phyloP scores from a whole-genome alignment of 2,329 filamentous ascomycete species.

The Hawksworthiomyces lignivorus region DNA sequence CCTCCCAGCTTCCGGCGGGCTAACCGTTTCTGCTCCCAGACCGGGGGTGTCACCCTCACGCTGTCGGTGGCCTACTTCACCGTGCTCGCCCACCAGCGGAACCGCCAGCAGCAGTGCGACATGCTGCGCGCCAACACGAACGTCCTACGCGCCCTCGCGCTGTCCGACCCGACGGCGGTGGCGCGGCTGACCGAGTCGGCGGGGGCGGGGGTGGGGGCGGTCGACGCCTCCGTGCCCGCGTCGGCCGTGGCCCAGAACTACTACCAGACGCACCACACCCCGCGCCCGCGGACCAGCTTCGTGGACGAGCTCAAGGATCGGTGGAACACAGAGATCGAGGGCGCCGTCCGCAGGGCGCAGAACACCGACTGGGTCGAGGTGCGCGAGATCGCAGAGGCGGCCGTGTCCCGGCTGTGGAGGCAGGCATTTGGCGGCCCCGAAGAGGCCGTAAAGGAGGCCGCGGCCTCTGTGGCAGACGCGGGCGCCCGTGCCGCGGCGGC shows the following conservation, averaged over 20 bases:
- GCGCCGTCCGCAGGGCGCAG: conserved; percentile 58
- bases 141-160: conserved; percentile 43
- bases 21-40: conserved; percentile 36
- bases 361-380: conserved; percentile 57
- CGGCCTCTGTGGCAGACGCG: not conserved
- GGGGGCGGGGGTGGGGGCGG: conserved; percentile 29
- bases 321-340: conserved; percentile 70
- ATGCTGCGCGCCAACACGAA: conserved; percentile 49
- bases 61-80: conserved; percentile 66
- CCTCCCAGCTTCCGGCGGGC: no score
- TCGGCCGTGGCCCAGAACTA: conserved; percentile 10
- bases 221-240: conserved; percentile 2
- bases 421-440: conserved; percentile 27
- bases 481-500: conserved; percentile 17
- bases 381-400: conserved; percentile 49
- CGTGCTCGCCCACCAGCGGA: conserved; percentile 61
- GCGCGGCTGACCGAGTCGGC: conserved; percentile 18
- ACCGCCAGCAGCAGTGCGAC: conserved; percentile 52
- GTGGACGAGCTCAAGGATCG: conserved; percentile 64
- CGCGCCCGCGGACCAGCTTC: conserved; percentile 44
- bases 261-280: conserved; percentile 18
- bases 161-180: conserved; percentile 31
- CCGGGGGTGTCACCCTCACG: conserved; percentile 68
- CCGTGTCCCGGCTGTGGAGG: conserved; percentile 37
- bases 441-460: conserved; percentile 23